phyloP scores from a whole-genome alignment of 2,329 filamentous ascomycete species.

The Leptodontidium sp. region DNA sequence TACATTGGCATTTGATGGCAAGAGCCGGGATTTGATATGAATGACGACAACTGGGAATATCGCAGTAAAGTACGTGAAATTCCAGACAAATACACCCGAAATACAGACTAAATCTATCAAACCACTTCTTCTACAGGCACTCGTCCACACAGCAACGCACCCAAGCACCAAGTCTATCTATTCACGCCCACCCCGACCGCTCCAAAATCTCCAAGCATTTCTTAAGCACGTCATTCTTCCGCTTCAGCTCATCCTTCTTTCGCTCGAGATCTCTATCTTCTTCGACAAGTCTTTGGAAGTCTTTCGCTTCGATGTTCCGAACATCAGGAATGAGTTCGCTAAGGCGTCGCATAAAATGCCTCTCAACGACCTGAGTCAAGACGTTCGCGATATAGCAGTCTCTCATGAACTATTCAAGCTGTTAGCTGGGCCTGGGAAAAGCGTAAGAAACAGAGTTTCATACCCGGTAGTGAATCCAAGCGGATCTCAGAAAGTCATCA shows the following conservation, averaged over 20 bases:
- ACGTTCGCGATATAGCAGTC: conserved; percentile 18
- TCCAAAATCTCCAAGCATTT: neutral
- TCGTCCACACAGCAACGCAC: too few relatives aligned
- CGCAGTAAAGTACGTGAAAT: too few relatives aligned
- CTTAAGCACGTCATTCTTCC: neutral
- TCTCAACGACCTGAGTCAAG: conserved; percentile 15
- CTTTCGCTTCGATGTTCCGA: neutral
- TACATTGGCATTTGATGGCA: too few relatives aligned
- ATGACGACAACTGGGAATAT: too few relatives aligned
- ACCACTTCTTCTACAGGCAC: too few relatives aligned
- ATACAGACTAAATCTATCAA: too few relatives aligned
- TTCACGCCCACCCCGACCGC: neutral
- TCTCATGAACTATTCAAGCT: neutral
- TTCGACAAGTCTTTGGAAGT: neutral
- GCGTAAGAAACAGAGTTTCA: neutral
- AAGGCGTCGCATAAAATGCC: conserved; percentile 16
- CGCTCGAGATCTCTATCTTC: neutral
- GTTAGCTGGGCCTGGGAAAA: too few relatives aligned
- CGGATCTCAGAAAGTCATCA: conserved; percentile 12
- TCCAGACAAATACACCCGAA: too few relatives aligned
- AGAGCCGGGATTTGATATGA: too few relatives aligned
- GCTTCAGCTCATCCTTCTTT: neutral
- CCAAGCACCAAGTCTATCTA: neutral
- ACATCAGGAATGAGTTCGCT: neutral
- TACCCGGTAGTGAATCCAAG: conserved; percentile 21